Percentiles rank a stretch among this genome's conserved stretches.
Conservation (phyloP, 2,329 filamentous ascomycete species). For the Fonsecaea pugnacius region DNA sequence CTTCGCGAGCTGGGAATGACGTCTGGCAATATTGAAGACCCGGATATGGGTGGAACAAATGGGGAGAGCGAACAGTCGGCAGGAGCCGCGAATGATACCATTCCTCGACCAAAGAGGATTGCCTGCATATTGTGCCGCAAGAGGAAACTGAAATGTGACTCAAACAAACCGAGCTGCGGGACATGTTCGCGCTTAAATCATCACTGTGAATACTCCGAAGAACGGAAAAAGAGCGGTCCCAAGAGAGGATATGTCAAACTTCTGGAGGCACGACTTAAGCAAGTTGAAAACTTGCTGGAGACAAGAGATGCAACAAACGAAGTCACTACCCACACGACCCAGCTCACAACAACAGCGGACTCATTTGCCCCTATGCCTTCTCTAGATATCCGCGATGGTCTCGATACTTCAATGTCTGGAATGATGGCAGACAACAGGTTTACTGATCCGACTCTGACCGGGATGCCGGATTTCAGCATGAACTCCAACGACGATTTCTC, state of each 20-base stretch:
- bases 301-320: constrained; percentile 27
- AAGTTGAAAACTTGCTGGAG: constrained; percentile 37
- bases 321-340: not conserved
- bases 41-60: constrained; percentile 8
- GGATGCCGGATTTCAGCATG: constrained; percentile 36
- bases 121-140: constrained; percentile 94
- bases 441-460: constrained; percentile 28
- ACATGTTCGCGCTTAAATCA: constrained; percentile 87
- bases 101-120: constrained; percentile 86
- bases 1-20: constrained; percentile 8
- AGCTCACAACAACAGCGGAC: constrained; percentile 9
- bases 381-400: constrained; percentile 18
- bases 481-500: constrained; percentile 57
- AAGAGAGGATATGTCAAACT: constrained; percentile 95
- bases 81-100: constrained; percentile 36
- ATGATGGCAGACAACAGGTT: constrained; percentile 28
- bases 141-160: constrained; percentile 69
- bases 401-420: constrained; percentile 26
- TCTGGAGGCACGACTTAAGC: constrained; percentile 77
- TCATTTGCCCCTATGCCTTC: constrained; percentile 24
- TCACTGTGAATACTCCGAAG: constrained; percentile 87
- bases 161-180: constrained; percentile 79
- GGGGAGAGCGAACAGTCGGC: constrained; percentile 15
- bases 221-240: constrained; percentile 89
- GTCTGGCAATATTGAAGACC: constrained; percentile 20